Conservation (phyloP, 345 rosid genomes). For the Dipteronia dyeriana region DNA sequence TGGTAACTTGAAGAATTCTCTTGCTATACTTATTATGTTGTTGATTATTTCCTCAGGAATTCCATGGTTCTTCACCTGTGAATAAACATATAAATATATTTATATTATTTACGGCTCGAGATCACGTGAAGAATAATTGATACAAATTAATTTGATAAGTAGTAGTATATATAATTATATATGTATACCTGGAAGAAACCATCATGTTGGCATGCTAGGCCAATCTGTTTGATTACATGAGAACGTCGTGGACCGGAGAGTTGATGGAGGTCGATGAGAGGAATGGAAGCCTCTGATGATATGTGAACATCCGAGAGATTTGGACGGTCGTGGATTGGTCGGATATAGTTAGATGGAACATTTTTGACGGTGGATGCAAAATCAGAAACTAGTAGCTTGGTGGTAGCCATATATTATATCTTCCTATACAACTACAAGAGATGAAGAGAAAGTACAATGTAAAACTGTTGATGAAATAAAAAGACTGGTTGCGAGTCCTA, state of each 20-base stretch:
- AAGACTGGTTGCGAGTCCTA: background rate
- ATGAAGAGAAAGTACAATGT: background rate
- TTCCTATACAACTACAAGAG: too few relatives aligned
- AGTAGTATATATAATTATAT: too few relatives aligned
- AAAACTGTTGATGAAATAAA: background rate
- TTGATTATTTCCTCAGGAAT: slow-evolving; percentile 35
- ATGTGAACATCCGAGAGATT: slow-evolving; percentile 41
- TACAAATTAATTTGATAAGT: too few relatives aligned
- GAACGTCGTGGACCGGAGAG: slow-evolving; percentile 48
- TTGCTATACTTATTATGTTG: slow-evolving; percentile 38
- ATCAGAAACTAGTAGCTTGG: slow-evolving; percentile 49
- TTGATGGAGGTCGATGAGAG: slow-evolving; percentile 59
- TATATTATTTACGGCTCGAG: too few relatives aligned
- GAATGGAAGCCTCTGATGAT: slow-evolving; percentile 47
- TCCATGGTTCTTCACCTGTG: slow-evolving; percentile 77
- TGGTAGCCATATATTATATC: background rate
- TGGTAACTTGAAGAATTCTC: slow-evolving; percentile 62
- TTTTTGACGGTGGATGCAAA: slow-evolving; percentile 39
- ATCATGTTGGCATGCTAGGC: slow-evolving; percentile 49
- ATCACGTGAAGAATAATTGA: too few relatives aligned
- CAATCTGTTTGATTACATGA: slow-evolving; percentile 41
- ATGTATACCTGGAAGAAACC: slow-evolving; percentile 66
- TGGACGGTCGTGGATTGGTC: slow-evolving; percentile 70
- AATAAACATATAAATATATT: too few relatives aligned
- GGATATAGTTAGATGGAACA: slow-evolving; percentile 57